These are phyloP conservation scores for Colletotrichum gloeosporioides DNA, from an alignment of 2,329 filamentous ascomycete species.

Conservation along the genomic window DNA sequence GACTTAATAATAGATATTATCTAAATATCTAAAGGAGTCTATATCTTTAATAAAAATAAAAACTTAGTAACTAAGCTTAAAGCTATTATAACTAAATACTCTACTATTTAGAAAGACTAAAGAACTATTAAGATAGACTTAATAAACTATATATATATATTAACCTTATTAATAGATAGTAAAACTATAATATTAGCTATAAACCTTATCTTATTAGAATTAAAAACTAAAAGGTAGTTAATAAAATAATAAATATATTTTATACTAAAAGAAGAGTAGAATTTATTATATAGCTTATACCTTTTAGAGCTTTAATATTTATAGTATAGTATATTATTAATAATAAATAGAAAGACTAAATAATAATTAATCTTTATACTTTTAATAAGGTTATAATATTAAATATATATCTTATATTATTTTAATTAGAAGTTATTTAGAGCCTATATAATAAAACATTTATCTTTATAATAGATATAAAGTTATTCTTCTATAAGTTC, in stretches of 20 bases:
- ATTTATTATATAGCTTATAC: no score
- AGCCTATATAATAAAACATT: background rate
- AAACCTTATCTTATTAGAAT: background rate
- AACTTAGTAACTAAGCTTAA: background rate
- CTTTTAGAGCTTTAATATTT: background rate
- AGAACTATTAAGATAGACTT: background rate
- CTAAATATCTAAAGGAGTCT: rapidly evolving
- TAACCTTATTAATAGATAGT: background rate
- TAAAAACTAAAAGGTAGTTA: background rate
- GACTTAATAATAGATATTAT: background rate
- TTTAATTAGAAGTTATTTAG: background rate
- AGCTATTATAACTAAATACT: background rate
- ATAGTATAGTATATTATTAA: background rate
- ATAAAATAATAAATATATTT: no score
- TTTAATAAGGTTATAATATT: background rate
- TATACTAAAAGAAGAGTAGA: no score
- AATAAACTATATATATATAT: background rate
- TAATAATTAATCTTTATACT: background rate
- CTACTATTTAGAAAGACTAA: background rate
- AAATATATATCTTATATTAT: background rate
- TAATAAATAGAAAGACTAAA: background rate
- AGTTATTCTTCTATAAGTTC: background rate
- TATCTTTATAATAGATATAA: background rate
- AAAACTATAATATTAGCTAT: background rate
- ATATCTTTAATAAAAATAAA: background rate